Percentiles rank a stretch among this genome's conserved stretches.
Conservation (phyloP, 140 eudicot genomes). For the Bidens hawaiensis region DNA sequence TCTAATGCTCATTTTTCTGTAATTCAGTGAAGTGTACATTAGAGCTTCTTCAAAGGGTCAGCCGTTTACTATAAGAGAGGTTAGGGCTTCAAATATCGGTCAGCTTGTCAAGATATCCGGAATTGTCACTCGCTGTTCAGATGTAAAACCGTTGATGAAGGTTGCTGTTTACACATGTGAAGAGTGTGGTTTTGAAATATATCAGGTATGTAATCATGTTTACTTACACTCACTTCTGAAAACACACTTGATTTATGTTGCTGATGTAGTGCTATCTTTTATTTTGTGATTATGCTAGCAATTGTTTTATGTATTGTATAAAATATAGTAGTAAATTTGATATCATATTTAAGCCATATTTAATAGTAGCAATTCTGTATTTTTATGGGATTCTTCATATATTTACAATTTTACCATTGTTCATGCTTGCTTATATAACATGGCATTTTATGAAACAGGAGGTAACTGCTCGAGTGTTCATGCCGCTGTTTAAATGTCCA, state of each 20-base stretch:
- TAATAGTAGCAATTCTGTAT: background rate
- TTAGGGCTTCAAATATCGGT: slow-evolving; percentile 92
- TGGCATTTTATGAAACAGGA: slow-evolving; percentile 46
- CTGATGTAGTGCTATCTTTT: background rate
- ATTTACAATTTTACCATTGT: background rate
- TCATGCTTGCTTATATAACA: slow-evolving; percentile 7
- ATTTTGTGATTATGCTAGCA: background rate
- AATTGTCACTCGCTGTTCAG: slow-evolving; percentile 92
- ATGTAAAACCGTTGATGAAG: slow-evolving; percentile 96
- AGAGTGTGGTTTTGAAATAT: slow-evolving; percentile 96
- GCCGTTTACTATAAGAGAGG: slow-evolving; percentile 90
- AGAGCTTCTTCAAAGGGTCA: slow-evolving; percentile 74
- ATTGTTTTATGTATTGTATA: background rate
- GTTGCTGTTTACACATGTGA: slow-evolving; percentile 98
- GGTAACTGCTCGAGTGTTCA: slow-evolving; percentile 84
- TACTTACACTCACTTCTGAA: background rate
- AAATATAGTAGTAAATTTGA: background rate
- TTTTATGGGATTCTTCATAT: background rate
- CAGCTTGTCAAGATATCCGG: slow-evolving; percentile 95
- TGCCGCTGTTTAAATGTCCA: slow-evolving; percentile 97
- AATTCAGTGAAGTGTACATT: slow-evolving; percentile 77
- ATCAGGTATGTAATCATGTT: slow-evolving; percentile 54
- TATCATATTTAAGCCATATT: background rate
- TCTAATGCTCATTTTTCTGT: slow-evolving; percentile 21
- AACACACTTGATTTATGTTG: background rate